These are phyloP conservation scores for Hirsutella thompsonii DNA, from an alignment of 2,329 filamentous ascomycete species.

Conservation along the genomic window DNA sequence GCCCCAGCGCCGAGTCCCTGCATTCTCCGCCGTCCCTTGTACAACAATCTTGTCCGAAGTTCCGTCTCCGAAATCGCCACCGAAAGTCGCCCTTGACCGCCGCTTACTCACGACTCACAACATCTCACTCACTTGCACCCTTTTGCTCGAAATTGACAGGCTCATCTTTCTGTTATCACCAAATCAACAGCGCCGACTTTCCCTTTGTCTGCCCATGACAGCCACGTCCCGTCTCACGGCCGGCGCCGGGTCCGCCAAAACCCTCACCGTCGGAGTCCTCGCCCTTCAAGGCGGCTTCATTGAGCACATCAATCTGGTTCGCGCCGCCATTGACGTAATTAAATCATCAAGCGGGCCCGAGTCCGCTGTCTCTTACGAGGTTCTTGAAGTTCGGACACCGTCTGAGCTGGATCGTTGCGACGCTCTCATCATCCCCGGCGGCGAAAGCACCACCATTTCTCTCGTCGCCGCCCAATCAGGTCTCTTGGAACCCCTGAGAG, in stretches of 20 bases:
- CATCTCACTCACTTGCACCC: too few relatives aligned
- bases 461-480: conserved; percentile 73
- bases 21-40: too few relatives aligned
- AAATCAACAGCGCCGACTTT: neutral
- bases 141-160: too few relatives aligned
- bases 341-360: conserved; percentile 36
- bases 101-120: neutral
- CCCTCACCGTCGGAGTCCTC: conserved; percentile 45
- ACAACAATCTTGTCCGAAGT: too few relatives aligned
- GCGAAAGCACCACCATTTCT: conserved; percentile 89
- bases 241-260: conserved; percentile 8
- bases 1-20: too few relatives aligned
- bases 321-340: conserved; percentile 42
- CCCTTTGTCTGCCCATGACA: conserved; percentile 6
- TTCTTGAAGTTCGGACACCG: conserved; percentile 70
- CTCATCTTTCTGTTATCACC: neutral
- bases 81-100: too few relatives aligned
- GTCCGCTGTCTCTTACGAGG: conserved; percentile 33
- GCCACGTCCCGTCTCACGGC: conserved; percentile 1
- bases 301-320: conserved; percentile 72
- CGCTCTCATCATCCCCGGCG: conserved; percentile 80
- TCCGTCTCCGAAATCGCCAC: too few relatives aligned
- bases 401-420: conserved; percentile 61
- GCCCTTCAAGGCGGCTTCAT: conserved; percentile 87
- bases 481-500: conserved; percentile 68